A percentile compares a stretch with the other conserved stretches of the same genome.
Conservation (phyloP, 495 filamentous ascomycete species). For the Trypethelium eluteriae region DNA sequence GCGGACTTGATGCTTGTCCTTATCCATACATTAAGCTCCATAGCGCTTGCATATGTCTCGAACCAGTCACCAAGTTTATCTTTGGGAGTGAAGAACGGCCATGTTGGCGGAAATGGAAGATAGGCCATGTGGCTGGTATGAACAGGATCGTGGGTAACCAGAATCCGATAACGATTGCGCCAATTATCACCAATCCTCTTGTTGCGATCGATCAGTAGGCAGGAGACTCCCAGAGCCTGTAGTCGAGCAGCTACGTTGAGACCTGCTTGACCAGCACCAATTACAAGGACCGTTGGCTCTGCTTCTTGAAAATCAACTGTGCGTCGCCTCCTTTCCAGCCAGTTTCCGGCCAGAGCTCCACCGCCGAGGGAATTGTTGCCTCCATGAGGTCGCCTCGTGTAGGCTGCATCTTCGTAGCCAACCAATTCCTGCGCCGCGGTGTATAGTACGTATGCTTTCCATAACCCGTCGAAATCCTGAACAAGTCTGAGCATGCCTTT, state of each 20-base stretch:
- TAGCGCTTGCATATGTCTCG: slow-evolving; percentile 58
- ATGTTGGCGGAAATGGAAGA: slow-evolving; percentile 56
- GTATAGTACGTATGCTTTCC: slow-evolving; percentile 27
- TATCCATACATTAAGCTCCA: slow-evolving; percentile 77
- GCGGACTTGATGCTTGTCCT: slow-evolving; percentile 45
- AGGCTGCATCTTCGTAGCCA: slow-evolving; percentile 19
- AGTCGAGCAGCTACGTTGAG: slow-evolving; percentile 51
- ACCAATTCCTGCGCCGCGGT: slow-evolving; percentile 23
- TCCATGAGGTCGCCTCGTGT: slow-evolving; percentile 24
- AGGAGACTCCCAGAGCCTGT: slow-evolving; percentile 56
- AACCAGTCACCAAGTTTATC: slow-evolving; percentile 79
- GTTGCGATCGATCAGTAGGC: slow-evolving; percentile 60
- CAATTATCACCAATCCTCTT: slow-evolving; percentile 66
- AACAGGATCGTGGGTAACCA: slow-evolving; percentile 68
- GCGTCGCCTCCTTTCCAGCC: slow-evolving; percentile 53
- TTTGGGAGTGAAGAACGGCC: slow-evolving; percentile 55
- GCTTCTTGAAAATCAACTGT: slow-evolving; percentile 49
- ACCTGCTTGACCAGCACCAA: slow-evolving; percentile 47
- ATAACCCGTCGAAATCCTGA: slow-evolving; percentile 14
- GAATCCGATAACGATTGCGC: slow-evolving; percentile 54
- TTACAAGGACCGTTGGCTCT: slow-evolving; percentile 58
- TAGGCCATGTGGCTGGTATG: slow-evolving; percentile 54
- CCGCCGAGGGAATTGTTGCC: slow-evolving; percentile 21
- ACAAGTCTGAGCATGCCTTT: slow-evolving; percentile 20
- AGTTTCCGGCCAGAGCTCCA: slow-evolving; percentile 41